Conservation (phyloP, 2,329 filamentous ascomycete species). For the Xylariaceae sp. region DNA sequence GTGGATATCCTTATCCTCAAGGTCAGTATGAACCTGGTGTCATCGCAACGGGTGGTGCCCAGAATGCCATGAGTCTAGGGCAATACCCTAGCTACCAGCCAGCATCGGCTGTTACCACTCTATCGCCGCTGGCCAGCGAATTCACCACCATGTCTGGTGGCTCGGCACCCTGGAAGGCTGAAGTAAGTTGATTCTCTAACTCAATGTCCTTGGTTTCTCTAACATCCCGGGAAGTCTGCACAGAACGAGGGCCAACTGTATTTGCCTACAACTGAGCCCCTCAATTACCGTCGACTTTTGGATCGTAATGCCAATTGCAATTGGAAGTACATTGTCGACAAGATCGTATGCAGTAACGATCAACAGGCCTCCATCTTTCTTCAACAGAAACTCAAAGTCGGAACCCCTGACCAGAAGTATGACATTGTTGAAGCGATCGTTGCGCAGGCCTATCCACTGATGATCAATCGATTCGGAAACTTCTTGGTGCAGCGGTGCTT, state of each 20-base stretch:
- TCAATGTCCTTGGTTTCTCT: constrained; percentile 17
- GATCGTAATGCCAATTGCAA: constrained; percentile 97
- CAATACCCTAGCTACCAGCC: constrained; percentile 28
- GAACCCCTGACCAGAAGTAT: constrained; percentile 90
- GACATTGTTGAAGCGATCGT: constrained; percentile 97
- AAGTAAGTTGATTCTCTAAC: constrained; percentile 37
- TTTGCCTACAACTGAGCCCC: constrained; percentile 78
- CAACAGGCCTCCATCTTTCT: constrained; percentile 98
- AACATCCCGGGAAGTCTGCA: constrained; percentile 35
- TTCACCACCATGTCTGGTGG: constrained; percentile 53
- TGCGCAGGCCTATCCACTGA: constrained; percentile 86
- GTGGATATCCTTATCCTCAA: constrained; percentile 33
- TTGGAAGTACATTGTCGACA: constrained; percentile 99
- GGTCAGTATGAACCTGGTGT: constrained; percentile 35
- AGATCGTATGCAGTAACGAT: constrained; percentile 98
- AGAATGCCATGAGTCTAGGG: constrained; percentile 34
- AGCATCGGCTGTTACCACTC: constrained; percentile 46
- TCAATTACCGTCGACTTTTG: constrained; percentile 92
- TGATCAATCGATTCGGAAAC: constrained; percentile 98
- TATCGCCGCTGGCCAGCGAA: constrained; percentile 69
- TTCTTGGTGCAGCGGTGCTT: constrained; percentile 98
- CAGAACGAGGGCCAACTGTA: constrained; percentile 65
- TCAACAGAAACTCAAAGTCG: constrained; percentile 97
- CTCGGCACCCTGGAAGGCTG: constrained; percentile 47
- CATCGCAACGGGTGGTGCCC: constrained; percentile 30